Conservation (phyloP, 106 monocot species). For the Apostasia ramifera region DNA sequence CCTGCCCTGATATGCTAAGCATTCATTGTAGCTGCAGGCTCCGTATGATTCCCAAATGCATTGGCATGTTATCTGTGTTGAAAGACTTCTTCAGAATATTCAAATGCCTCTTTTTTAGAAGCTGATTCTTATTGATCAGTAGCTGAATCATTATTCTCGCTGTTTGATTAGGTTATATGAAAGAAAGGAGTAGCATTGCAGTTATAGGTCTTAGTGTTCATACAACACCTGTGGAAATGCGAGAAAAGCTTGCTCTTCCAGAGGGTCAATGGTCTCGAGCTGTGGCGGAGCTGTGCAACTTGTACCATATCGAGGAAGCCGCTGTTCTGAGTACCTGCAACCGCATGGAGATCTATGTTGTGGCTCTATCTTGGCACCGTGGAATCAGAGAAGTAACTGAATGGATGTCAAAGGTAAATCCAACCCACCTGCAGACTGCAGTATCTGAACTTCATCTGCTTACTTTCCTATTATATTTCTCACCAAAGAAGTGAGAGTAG, state of each 20-base stretch:
- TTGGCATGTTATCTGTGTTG: no score
- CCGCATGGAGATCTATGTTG: conserved; percentile 96
- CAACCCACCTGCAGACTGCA: background rate
- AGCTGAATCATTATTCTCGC: background rate
- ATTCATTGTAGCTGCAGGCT: no score
- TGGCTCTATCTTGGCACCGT: conserved; percentile 90
- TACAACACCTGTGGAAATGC: conserved; percentile 95
- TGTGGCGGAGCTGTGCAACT: conserved; percentile 68
- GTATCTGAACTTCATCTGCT: no score
- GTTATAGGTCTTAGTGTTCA: conserved; percentile 91
- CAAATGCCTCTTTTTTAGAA: no score
- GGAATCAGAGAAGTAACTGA: conserved; percentile 93
- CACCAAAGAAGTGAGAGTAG: no score
- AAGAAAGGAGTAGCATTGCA: conserved; percentile 88
- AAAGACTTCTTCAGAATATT: no score
- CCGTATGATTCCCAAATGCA: no score
- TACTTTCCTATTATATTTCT: no score
- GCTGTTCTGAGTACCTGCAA: conserved; percentile 99
- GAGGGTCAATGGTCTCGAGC: conserved; percentile 92
- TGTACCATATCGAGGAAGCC: conserved; percentile 97
- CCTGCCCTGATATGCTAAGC: no score
- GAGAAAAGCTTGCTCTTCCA: conserved; percentile 94
- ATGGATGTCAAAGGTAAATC: conserved; percentile 93
- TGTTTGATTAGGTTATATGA: conserved; percentile 70
- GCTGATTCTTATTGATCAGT: no score